phyloP scores from a whole-genome alignment of 2,329 filamentous ascomycete genomes.

The Exophiala dermatitidis region DNA sequence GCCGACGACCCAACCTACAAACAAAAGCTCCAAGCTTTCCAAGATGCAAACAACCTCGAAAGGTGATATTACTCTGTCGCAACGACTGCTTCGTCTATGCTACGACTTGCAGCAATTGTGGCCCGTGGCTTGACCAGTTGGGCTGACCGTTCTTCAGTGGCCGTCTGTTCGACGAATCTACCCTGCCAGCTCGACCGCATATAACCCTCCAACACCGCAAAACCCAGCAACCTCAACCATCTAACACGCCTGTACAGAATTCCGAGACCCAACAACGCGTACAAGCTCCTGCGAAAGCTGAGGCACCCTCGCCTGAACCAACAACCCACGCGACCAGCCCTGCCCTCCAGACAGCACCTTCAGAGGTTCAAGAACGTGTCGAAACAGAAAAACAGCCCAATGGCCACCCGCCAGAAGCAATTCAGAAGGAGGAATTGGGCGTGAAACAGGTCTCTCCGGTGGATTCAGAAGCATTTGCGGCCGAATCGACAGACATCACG shows the following conservation, averaged over 20 bases:
- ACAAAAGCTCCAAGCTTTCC: constrained; percentile 47
- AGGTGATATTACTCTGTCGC: constrained; percentile 42
- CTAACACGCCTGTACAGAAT: constrained; percentile 2
- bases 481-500: not conserved
- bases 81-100: constrained; percentile 4
- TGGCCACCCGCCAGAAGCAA: not conserved
- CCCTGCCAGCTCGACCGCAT: constrained; percentile 40
- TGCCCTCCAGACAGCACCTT: not conserved
- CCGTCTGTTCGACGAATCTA: constrained; percentile 50
- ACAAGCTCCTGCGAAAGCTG: not conserved
- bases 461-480: not conserved
- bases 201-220: constrained; percentile 19
- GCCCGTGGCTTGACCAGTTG: constrained; percentile 4
- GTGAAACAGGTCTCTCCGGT: not conserved
- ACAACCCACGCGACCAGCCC: constrained; percentile 1
- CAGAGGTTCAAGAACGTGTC: not conserved
- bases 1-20: constrained; percentile 50
- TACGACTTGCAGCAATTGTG: constrained; percentile 6
- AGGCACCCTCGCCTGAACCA: constrained; percentile 1
- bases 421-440: not conserved
- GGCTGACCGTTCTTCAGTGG: constrained; percentile 38
- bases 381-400: not conserved
- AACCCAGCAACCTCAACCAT: constrained; percentile 27
- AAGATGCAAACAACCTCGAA: constrained; percentile 51
- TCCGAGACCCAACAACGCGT: constrained; percentile 1